Evolutionary conservation across 2,329 filamentous ascomycete genomes (phyloP).

Genomic region (Cercospora sojina): DNA sequence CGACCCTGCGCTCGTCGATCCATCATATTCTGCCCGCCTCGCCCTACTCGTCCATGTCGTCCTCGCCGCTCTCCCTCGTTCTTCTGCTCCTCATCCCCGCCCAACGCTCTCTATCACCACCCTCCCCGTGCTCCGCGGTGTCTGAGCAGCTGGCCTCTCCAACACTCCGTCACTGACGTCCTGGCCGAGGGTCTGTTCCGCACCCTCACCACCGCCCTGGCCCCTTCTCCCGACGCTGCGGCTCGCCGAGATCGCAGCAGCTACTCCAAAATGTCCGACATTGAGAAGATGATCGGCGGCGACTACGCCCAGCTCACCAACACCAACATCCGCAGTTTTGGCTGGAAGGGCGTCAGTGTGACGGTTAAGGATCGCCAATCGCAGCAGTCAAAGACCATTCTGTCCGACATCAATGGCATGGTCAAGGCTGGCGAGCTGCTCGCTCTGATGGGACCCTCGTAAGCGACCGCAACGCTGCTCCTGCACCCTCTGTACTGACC

Average conservation of each 20-base stretch:
- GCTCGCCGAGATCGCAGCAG: constrained; percentile 33
- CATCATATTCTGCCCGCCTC: background rate
- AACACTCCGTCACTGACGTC: background rate
- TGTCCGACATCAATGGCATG: constrained; percentile 62
- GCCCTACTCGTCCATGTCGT: background rate
- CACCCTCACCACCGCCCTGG: constrained; percentile 26
- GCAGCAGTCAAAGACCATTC: constrained; percentile 61
- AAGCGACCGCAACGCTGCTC: constrained; percentile 29
- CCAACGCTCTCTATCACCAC: background rate
- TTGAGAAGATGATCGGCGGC: constrained; percentile 47
- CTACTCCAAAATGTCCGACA: constrained; percentile 44
- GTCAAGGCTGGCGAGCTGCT: constrained; percentile 70
- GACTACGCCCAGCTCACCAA: constrained; percentile 60
- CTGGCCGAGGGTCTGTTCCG: background rate
- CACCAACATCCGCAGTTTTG: constrained; percentile 61
- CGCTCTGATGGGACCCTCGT: constrained; percentile 76
- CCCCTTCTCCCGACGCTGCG: constrained; percentile 24
- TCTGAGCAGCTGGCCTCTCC: constrained; percentile 6
- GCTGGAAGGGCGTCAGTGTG: constrained; percentile 67
- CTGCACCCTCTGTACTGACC: constrained; percentile 8
- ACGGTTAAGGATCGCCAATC: constrained; percentile 70
- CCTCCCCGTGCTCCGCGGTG: background rate
- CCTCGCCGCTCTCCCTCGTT: background rate
- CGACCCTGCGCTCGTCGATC: background rate
- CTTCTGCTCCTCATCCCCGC: background rate